Percentiles rank a stretch among this genome's conserved stretches.
Evolutionary conservation across 2,329 filamentous ascomycete species (phyloP).

Genomic region (Nannizzia gypsea): DNA sequence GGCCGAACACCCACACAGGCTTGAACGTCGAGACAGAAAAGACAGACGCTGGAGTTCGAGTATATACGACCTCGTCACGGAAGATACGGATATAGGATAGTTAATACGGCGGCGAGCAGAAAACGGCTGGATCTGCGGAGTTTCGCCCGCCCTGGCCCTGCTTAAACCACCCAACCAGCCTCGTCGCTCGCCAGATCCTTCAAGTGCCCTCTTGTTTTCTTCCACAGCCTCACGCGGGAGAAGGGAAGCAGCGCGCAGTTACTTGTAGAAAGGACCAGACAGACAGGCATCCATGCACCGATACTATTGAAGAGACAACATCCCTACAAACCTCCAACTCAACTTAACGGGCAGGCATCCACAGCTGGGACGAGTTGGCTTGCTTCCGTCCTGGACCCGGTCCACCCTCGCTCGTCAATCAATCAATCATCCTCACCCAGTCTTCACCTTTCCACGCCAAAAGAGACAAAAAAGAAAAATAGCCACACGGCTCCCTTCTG

Average conservation of each 20-base stretch:
- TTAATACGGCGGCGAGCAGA: neutral
- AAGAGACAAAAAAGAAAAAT: neutral
- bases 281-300: constrained; percentile 1
- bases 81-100: neutral
- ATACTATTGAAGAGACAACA: neutral
- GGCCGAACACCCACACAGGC: no score
- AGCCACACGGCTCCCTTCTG: neutral
- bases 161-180: neutral
- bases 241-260: neutral
- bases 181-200: neutral
- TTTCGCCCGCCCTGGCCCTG: neutral
- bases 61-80: neutral
- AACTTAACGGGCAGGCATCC: neutral
- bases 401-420: neutral
- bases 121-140: neutral
- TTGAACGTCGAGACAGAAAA: no score
- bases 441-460: neutral
- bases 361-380: neutral
- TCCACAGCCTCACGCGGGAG: neutral
- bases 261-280: no score
- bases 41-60: neutral
- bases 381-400: neutral
- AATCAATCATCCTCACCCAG: no score
- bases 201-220: neutral
- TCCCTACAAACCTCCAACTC: neutral